phyloP scores from a whole-genome alignment of 2,329 filamentous ascomycete genomes.

The Blumeria graminis region DNA sequence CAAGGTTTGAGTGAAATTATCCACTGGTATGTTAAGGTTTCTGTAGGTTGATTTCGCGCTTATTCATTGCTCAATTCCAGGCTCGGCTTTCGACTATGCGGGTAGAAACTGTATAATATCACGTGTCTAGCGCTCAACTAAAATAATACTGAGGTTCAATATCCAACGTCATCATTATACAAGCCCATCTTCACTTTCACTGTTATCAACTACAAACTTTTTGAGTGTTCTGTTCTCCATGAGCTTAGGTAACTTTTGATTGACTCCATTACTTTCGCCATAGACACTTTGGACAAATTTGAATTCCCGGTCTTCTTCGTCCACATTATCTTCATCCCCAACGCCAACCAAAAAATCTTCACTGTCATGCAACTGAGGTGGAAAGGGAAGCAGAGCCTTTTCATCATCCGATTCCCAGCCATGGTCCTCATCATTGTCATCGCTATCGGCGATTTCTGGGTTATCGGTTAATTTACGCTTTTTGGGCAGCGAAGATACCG shows the following conservation, averaged over 20 bases:
- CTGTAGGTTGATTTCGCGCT: no score
- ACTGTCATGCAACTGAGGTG: conserved; percentile 44
- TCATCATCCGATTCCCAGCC: conserved; percentile 48
- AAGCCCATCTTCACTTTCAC: conserved; percentile 1
- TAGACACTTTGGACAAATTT: neutral
- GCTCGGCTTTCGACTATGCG: no score
- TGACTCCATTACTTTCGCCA: neutral
- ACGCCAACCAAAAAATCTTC: conserved; percentile 30
- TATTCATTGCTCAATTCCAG: no score
- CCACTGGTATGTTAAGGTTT: no score
- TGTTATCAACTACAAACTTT: neutral
- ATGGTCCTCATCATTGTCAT: conserved; percentile 40
- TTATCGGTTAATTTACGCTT: conserved; percentile 38
- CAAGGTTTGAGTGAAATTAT: no score
- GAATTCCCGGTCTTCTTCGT: neutral
- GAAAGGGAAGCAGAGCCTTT: conserved; percentile 30
- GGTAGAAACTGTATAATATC: no score
- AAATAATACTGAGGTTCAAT: no score
- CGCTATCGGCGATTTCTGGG: conserved; percentile 32
- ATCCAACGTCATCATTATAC: neutral
- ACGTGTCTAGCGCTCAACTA: no score
- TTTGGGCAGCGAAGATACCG: conserved; percentile 22
- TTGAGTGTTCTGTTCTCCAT: neutral
- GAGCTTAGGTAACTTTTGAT: no score
- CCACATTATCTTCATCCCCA: neutral